Base-by-base conservation (phyloP, 805 yeast species). In the Yamadazyma endophytica region DNA sequence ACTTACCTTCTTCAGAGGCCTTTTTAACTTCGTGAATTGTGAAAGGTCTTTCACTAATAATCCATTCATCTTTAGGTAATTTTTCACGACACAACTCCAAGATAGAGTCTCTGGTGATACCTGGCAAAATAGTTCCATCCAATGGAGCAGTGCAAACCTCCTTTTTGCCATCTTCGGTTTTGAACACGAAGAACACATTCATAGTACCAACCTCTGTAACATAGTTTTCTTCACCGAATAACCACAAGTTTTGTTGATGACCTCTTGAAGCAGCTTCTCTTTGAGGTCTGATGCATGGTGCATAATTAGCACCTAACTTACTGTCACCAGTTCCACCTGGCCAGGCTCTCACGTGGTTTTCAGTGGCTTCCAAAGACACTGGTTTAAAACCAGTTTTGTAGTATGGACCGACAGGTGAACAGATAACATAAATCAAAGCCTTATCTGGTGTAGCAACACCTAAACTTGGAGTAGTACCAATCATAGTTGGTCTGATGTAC, bases 321-420 rank as follows among this genome's bases (percentile, higher is more conserved):
- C 77, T 82, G 76, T 90, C 83, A 64, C 98, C 98, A 49, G 79
- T 88, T 61, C 97, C 98, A 52, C 96, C 96, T 55, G 97, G 97
- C 97, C 97, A 90, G 18, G 98, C 97, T 69, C 98, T 84, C 20
- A 89, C 89, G 30, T 96, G 96, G 49, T 85, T 79, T 56, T 87
- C 95, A 21, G 96, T 89, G 45, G 97, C 97, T 66, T 90, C 96
- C 43, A 92, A 73, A 40, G 77, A 72, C 33, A 92, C 96, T 24
- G 97, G 96, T 65, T 89, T 88, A 78, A 90, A 90, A 13, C 97
- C 97, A 13, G 96, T 83, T 51, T 82, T 73, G 42, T 47, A 63
- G 74, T 90, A 92, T 16, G 97, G 97, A 30, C 97, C 97, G 18
- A 90, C 97, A 17, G 97, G 97, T 12, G 96, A 86, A 26, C 90